These are phyloP conservation scores for Lactarius evosmus DNA, from an alignment of 768 basidiomycete species.

Conservation along the genomic window DNA sequence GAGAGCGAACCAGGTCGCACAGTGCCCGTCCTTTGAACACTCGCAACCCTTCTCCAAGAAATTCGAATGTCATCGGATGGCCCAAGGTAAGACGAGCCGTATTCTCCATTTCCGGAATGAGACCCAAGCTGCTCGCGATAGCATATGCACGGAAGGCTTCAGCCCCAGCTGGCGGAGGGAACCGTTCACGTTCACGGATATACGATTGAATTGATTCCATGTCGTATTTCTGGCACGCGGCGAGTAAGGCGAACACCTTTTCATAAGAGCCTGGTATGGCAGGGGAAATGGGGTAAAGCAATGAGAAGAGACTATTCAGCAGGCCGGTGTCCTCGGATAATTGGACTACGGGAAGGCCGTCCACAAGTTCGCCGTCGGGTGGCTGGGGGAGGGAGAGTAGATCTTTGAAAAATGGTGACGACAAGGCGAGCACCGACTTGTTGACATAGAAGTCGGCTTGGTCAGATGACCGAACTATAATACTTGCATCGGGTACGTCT, in stretches of 20 bases:
- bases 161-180: no score
- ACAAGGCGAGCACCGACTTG: conserved; percentile 31
- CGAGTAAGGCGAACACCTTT: conserved; percentile 12
- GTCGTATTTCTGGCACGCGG: conserved; percentile 16
- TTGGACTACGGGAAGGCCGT: conserved; percentile 21
- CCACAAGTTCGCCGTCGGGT: background rate
- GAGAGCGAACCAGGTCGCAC: no score
- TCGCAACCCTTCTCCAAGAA: no score
- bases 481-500: conserved; percentile 6
- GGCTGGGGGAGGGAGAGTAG: background rate
- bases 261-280: background rate
- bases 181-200: no score
- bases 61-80: no score
- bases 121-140: no score
- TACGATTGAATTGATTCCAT: background rate
- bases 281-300: conserved; percentile 6
- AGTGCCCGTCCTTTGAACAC: no score
- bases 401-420: background rate
- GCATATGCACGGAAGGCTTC: no score
- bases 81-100: no score
- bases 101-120: no score
- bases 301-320: conserved; percentile 6
- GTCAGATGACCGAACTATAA: conserved; percentile 34
- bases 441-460: conserved; percentile 32
- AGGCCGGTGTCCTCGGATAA: conserved; percentile 17